phyloP scores from a whole-genome alignment of 768 basidiomycete genomes.

The Nidularia sp. region DNA sequence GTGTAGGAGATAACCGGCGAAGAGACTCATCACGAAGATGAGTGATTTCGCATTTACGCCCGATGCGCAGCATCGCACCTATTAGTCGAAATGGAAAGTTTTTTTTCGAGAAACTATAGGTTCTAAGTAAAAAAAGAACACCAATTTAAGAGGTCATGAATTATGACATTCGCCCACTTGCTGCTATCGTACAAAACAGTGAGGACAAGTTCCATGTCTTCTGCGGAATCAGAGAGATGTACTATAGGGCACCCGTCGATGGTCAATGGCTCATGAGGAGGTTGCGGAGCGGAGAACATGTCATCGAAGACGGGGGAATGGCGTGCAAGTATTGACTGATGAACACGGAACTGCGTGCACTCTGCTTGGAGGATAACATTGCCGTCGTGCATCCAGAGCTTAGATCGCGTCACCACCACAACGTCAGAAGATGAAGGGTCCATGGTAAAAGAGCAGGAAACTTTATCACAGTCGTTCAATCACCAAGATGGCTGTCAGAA shows the following conservation, averaged over 20 bases:
- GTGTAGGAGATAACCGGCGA: too few species aligned
- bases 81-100: background rate
- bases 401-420: too few species aligned
- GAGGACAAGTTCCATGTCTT: slow-evolving; percentile 6
- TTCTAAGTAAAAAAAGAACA: background rate
- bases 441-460: too few species aligned
- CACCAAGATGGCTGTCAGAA: too few species aligned
- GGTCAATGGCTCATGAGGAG: background rate
- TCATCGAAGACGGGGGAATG: slow-evolving; percentile 8
- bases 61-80: slow-evolving; percentile 11
- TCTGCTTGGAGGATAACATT: slow-evolving; percentile 2
- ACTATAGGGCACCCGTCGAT: slow-evolving; percentile 8
- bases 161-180: background rate
- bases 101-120: background rate
- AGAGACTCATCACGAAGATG: slow-evolving; percentile 7
- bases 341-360: slow-evolving; percentile 6
- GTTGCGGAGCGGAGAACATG: slow-evolving; percentile 9
- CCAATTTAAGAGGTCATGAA: too few species aligned
- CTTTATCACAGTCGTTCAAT: too few species aligned
- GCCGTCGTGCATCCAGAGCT: slow-evolving; percentile 4
- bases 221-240: slow-evolving; percentile 5
- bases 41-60: slow-evolving; percentile 10
- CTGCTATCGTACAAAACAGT: slow-evolving; percentile 1
- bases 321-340: slow-evolving; percentile 2
- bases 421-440: too few species aligned